These are phyloP conservation scores for Candida pseudoglaebosa DNA, from an alignment of 805 yeast species.

Conservation along the genomic window DNA sequence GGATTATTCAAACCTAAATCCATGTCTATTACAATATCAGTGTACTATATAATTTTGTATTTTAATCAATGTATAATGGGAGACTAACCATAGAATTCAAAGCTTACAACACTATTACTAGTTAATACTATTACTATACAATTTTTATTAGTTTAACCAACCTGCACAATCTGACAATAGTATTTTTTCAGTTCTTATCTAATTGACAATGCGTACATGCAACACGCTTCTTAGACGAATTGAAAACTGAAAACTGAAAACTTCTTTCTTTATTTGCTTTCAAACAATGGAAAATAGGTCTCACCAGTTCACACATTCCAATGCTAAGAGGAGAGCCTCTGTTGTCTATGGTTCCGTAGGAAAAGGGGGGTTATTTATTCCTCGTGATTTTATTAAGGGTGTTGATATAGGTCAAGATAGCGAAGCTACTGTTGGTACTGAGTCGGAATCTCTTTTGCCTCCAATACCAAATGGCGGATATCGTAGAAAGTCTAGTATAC, in stretches of 20 bases:
- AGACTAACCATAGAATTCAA: too few relatives aligned
- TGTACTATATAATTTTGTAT: too few relatives aligned
- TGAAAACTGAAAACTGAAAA: too few relatives aligned
- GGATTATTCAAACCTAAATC: too few relatives aligned
- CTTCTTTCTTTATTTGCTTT: conserved; percentile 74
- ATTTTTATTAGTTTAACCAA: too few relatives aligned
- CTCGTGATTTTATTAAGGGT: conserved; percentile 40
- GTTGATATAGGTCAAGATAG: conserved; percentile 14
- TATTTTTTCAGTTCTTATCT: too few relatives aligned
- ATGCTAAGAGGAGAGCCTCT: conserved; percentile 47
- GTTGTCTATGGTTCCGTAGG: conserved; percentile 50
- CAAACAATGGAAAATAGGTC: conserved; percentile 18
- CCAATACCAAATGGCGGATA: conserved; percentile 1
- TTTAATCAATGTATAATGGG: too few relatives aligned
- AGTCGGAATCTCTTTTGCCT: conserved; percentile 7
- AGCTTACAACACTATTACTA: too few relatives aligned
- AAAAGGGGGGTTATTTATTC: conserved; percentile 49
- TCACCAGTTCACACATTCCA: conserved; percentile 36
- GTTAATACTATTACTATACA: too few relatives aligned
- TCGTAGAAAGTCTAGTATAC: conserved; percentile 19
- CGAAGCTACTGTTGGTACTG: conserved; percentile 6
- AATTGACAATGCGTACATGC: not conserved
- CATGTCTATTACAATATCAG: too few relatives aligned
- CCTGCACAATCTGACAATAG: too few relatives aligned
- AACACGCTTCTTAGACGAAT: too few relatives aligned